Evolutionary conservation across 2,329 filamentous ascomycete species (phyloP), one percentile per base, ranked within the genome.

Genomic region (Leptographium flavum): DNA sequence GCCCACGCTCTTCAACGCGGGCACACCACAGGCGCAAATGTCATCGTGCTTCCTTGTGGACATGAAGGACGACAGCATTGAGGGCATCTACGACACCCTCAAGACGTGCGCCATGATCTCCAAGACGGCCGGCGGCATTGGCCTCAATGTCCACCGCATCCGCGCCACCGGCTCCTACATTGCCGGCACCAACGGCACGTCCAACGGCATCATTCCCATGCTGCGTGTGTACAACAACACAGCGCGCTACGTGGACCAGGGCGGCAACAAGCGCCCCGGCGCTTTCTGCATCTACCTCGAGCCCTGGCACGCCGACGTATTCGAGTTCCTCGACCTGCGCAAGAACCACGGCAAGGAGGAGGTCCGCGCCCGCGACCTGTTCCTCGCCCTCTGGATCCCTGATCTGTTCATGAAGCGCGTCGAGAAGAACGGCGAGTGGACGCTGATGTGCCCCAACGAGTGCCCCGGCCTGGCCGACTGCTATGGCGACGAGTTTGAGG

Each of bases 301-400:
- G 76, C 92, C 92, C 43, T 98, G 92, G 92, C 92, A 98, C 68
- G 83, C 88, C 3, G 92, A 98, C 64, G 83, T 98, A 50, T 95
- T 96, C 54, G 83, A 94, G 65, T 98, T 94, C 70, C 79, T 98
- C 54, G 93, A 98, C 59, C 78, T 98, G 45, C 83, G 92, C 59
- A 98, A 98, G 81, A 98, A 98, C 67, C 92, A 98, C 65, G 92
- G 92, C 56, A 98, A 98, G 70, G 92, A 98, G 63, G 92, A 98
- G 69, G 78, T 94, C 54, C 87, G 92, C 58, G 92, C 92, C 52
- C 88, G 92, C 60, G 92, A 98, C 63, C 75, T 98, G 43, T 98
- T 98, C 79, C 87, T 94, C 52, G 92, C 90, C 49, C 76, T 98
- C 42, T 98, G 92, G 92, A 95, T 95, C 47, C 88, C 92, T 15